Conservation (phyloP, 176 grass and related monocot genomes). For the Neostapfia colusana region DNA sequence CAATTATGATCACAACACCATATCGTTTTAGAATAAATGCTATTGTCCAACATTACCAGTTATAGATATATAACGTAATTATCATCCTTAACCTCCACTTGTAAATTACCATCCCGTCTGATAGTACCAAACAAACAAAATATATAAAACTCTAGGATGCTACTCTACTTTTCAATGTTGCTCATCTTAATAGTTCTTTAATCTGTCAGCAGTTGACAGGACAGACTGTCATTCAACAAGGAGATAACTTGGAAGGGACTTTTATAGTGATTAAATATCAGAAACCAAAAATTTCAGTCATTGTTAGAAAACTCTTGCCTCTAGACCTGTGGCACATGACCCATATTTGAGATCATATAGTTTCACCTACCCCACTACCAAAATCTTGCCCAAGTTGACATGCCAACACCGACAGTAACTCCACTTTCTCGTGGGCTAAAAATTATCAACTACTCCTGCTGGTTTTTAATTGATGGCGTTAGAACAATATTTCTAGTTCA, state of each 20-base stretch:
- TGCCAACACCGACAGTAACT: neutral
- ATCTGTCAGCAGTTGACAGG: neutral
- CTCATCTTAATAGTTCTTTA: too few relatives aligned
- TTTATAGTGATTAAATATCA: neutral
- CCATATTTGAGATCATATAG: neutral
- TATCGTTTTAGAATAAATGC: neutral
- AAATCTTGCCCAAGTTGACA: neutral
- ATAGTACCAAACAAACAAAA: neutral
- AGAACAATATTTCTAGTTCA: too few relatives aligned
- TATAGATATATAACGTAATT: too few relatives aligned
- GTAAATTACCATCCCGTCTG: neutral
- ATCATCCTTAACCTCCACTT: neutral
- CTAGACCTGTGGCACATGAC: neutral
- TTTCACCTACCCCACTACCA: neutral
- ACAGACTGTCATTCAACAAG: neutral
- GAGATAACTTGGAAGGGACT: constrained; percentile 4
- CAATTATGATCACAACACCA: neutral
- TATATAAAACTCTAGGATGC: neutral
- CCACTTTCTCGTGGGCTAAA: neutral
- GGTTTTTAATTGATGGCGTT: too few relatives aligned
- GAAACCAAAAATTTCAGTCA: neutral
- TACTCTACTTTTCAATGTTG: neutral
- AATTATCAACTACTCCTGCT: neutral
- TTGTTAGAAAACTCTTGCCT: neutral
- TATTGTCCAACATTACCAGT: neutral